Conservation (phyloP, 2,329 filamentous ascomycete species). For the Scolecobasidium constrictum region DNA sequence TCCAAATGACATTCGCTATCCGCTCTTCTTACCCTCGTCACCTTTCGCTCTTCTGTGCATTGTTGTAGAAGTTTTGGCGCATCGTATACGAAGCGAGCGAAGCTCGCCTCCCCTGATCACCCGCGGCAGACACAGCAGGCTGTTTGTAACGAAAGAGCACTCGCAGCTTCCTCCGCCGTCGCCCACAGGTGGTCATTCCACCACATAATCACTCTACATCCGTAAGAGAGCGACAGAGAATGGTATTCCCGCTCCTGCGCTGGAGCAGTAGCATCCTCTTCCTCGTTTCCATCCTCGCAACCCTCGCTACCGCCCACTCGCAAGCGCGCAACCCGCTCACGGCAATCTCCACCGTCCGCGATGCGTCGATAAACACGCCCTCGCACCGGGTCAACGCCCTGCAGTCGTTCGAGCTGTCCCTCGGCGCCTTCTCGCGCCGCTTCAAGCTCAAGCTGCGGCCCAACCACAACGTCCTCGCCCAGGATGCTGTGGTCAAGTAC, state of each 20-base stretch:
- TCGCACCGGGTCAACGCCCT: conserved; percentile 69
- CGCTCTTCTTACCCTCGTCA: too few species aligned
- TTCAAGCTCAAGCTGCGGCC: conserved; percentile 76
- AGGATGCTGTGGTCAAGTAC: conserved; percentile 64
- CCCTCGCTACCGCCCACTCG: conserved; percentile 19
- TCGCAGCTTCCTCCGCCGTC: too few species aligned
- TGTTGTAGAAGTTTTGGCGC: too few species aligned
- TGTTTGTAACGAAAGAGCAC: too few species aligned
- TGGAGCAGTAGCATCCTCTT: neutral
- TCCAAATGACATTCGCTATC: too few species aligned
- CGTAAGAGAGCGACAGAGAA: neutral
- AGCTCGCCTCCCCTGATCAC: too few species aligned
- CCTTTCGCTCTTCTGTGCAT: too few species aligned
- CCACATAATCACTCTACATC: too few species aligned
- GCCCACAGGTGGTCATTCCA: too few species aligned
- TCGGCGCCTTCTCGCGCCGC: conserved; percentile 52
- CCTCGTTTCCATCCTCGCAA: conserved; percentile 14
- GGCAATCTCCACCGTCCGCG: conserved; percentile 61
- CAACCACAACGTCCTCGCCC: conserved; percentile 78
- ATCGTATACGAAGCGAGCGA: too few species aligned
- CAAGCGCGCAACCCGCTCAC: conserved; percentile 59
- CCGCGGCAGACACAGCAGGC: too few species aligned
- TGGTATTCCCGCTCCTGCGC: neutral
- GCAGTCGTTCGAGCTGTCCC: conserved; percentile 76
- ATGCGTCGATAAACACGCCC: conserved; percentile 66